Evolutionary conservation across 306 rosid genomes (phyloP).

Genomic region (Ochetophila trinervis): DNA sequence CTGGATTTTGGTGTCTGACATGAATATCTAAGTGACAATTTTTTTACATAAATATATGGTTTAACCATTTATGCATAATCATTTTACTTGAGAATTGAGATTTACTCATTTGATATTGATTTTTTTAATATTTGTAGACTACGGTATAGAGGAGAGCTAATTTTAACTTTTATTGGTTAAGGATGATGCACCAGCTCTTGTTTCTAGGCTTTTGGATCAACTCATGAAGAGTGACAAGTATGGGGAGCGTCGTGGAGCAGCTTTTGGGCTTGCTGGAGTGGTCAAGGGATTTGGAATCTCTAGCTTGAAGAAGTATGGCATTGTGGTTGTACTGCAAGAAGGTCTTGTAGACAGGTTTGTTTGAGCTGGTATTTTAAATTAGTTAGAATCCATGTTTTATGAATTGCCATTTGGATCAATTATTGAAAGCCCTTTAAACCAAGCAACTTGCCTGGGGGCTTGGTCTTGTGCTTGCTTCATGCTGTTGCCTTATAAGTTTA

Average conservation of each 20-base stretch:
- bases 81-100: neutral
- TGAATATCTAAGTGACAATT: no score
- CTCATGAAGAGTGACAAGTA: slow-evolving; percentile 87
- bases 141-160: slow-evolving; percentile 12
- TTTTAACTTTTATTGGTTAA: slow-evolving; percentile 31
- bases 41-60: neutral
- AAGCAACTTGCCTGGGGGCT: no score
- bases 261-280: slow-evolving; percentile 95
- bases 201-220: slow-evolving; percentile 73
- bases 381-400: no score
- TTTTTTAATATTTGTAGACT: neutral
- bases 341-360: slow-evolving; percentile 77
- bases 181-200: slow-evolving; percentile 84
- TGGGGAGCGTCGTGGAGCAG: slow-evolving; percentile 98
- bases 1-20: no score
- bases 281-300: slow-evolving; percentile 91
- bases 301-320: slow-evolving; percentile 71
- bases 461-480: no score
- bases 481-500: no score
- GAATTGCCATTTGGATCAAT: no score
- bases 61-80: neutral
- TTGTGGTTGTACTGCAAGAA: slow-evolving; percentile 68
- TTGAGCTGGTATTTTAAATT: slow-evolving; percentile 1
- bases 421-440: no score
- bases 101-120: neutral